These are phyloP conservation scores for Apocynum venetum DNA, from an alignment of 257 asterid species.

Conservation along the genomic window DNA sequence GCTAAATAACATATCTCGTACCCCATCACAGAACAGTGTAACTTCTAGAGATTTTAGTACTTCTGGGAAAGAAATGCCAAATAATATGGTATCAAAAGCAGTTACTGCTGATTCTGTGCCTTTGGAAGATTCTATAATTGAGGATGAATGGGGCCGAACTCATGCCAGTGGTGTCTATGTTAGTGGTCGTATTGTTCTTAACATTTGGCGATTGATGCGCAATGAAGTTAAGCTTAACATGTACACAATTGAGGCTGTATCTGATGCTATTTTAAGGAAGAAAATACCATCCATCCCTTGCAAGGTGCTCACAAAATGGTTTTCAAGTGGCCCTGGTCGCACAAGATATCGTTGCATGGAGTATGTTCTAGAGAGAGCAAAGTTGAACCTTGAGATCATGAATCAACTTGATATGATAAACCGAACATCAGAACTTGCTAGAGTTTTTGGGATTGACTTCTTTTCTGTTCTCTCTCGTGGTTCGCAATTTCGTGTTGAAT, in stretches of 20 bases:
- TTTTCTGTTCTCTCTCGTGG: slow-evolving; percentile 95
- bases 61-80: slow-evolving; percentile 35
- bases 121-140: slow-evolving; percentile 54
- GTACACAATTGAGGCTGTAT: slow-evolving; percentile 83
- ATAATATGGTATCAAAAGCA: slow-evolving; percentile 41
- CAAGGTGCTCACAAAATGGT: slow-evolving; percentile 76
- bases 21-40: slow-evolving; percentile 44
- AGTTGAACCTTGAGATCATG: slow-evolving; percentile 72
- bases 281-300: slow-evolving; percentile 69
- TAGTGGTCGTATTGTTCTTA: slow-evolving; percentile 90
- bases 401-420: slow-evolving; percentile 88
- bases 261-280: slow-evolving; percentile 80
- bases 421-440: slow-evolving; percentile 97
- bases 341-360: slow-evolving; percentile 78
- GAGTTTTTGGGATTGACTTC: slow-evolving; percentile 93
- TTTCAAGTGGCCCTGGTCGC: slow-evolving; percentile 79
- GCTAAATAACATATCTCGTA: slow-evolving; percentile 71
- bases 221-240: slow-evolving; percentile 81
- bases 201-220: slow-evolving; percentile 92
- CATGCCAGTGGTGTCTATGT: slow-evolving; percentile 97
- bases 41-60: slow-evolving; percentile 35
- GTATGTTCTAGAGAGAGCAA: slow-evolving; percentile 65
- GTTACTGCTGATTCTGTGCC: slow-evolving; percentile 37
- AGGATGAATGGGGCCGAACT: slow-evolving; percentile 98
- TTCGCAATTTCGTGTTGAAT: slow-evolving; percentile 96